Base-by-base conservation (phyloP, 108 stramenopile genomes). In the Nitzschia putrida region DNA sequence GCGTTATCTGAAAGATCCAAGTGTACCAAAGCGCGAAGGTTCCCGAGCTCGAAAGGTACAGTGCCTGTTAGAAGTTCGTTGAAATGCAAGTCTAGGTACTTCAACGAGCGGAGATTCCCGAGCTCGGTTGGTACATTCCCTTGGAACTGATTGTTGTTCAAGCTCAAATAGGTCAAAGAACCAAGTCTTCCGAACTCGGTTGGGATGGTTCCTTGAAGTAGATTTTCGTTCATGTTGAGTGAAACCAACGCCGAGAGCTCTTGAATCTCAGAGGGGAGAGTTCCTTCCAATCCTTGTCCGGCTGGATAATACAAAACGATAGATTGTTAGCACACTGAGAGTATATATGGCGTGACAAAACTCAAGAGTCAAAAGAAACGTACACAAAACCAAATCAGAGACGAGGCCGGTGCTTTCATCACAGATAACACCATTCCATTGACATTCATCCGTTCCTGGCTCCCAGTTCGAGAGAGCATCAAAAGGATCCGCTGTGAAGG, bases 131-230 rank as follows among this genome's bases (percentile, higher is more conserved):
- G 81, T 21, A 74, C 60, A 25, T 45, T 53, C 9, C 60, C 70
- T 7, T 42, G 10, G 14, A 71, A 61, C 22, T 8, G 29, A 41
- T 71, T 71, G 10, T 21, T 11, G 16, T 60, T 37, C 64, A 84
- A 71, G 57, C 56, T 71, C 20, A 86, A 13, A 49, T 61, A 65
- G 38, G 74, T 64, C 58, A 81, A 45, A 22, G 74, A 81, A 0
- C 77, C 79, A 82, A 77, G 70, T 26, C 66, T 72, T 42, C 83
- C 83, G 54, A 87, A 81, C 21, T 74, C 73, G 14, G 66, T 39
- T 14, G 84, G 87, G 41, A 88, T 82, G 10, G 75, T 61, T 25
- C 86, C 84, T 26, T 63, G 49, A 6, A 88, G 55, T 69, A 21
- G 6, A 44, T 49, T 63, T 40, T 20, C 58, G 24, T 71, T 39